Conservation (phyloP, 139 green algal genomes). For the Marvania coccoides region DNA sequence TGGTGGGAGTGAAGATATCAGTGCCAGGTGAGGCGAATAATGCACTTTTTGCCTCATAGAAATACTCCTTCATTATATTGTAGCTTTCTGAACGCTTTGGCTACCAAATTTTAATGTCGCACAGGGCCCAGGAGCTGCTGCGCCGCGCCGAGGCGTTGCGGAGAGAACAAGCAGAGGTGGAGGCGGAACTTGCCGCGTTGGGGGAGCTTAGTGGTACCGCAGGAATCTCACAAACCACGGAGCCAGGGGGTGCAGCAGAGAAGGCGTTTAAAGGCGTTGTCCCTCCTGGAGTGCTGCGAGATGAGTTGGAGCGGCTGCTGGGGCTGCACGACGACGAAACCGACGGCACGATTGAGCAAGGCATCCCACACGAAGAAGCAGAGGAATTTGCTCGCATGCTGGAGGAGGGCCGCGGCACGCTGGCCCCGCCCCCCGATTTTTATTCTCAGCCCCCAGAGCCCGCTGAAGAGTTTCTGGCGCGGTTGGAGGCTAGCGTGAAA, state of each 20-base stretch:
- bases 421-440: not conserved
- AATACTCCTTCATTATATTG: not conserved
- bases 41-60: not conserved
- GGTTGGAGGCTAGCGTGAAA: slow-evolving; percentile 3
- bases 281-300: not conserved
- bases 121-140: not conserved
- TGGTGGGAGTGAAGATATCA: too few species aligned
- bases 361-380: not conserved
- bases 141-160: not conserved
- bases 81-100: not conserved
- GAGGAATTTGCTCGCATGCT: slow-evolving; percentile 12
- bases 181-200: not conserved
- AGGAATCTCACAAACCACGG: not conserved
- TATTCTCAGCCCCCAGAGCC: not conserved
- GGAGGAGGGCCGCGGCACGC: not conserved
- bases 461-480: slow-evolving; percentile 3
- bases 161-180: not conserved
- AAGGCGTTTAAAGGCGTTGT: not conserved
- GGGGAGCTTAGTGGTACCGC: too few species aligned
- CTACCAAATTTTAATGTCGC: not conserved
- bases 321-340: not conserved
- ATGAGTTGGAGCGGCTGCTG: not conserved
- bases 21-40: not conserved
- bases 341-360: not conserved
- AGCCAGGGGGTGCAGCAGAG: not conserved